Conservation (phyloP, 768 basidiomycete species). For the Serendipita sp. region DNA sequence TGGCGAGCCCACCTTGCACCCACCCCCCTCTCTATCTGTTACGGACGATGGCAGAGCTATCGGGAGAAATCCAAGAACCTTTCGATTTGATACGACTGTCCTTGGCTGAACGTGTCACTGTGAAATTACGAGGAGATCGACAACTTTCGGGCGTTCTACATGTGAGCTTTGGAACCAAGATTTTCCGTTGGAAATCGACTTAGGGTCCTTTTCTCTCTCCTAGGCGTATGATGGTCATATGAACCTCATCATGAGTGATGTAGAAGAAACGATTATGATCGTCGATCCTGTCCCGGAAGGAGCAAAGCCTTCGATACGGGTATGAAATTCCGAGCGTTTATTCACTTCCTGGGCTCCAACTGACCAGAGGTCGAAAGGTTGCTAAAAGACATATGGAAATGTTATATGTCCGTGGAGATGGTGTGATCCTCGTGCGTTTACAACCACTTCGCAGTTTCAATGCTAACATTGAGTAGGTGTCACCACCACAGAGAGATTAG, state of each 20-base stretch:
- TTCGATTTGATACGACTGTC: conserved; percentile 95
- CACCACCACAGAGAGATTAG: conserved; percentile 1
- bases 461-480: neutral
- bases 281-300: conserved; percentile 64
- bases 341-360: neutral
- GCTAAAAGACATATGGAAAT: conserved; percentile 92
- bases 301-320: conserved; percentile 14
- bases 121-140: conserved; percentile 90
- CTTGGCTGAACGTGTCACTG: conserved; percentile 92
- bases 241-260: conserved; percentile 95
- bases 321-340: neutral
- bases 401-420: conserved; percentile 95
- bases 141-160: conserved; percentile 84
- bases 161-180: conserved; percentile 26
- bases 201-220: neutral
- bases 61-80: conserved; percentile 54
- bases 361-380: conserved; percentile 31
- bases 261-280: conserved; percentile 92
- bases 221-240: conserved; percentile 99
- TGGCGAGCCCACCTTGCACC: neutral
- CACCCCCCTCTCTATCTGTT: neutral
- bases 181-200: conserved; percentile 4
- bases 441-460: neutral
- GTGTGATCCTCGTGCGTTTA: conserved; percentile 73
- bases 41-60: neutral